Evolutionary conservation across 768 basidiomycete genomes (phyloP), one percentile per base, ranked within the genome.

Genomic region (Leucocoprinus sp.): DNA sequence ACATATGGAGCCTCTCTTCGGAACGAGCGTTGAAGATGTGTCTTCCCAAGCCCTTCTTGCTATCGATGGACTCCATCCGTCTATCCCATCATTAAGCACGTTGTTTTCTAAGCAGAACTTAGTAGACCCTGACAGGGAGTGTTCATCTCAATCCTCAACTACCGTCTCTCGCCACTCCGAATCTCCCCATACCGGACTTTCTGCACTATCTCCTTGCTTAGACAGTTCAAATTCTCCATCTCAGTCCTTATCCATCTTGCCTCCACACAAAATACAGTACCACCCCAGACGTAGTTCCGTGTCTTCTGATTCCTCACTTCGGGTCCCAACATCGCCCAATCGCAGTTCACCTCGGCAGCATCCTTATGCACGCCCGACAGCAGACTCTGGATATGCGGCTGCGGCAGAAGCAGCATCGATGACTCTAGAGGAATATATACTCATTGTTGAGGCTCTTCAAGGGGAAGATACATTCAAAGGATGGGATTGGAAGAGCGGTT

Each of bases 1-100:
- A 27, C 14, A 22, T 22, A 46, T 46, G 8, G 45, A 38, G 7
- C 37, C 45, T 24, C 45, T 46, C 18, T 46, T 46, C 21, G 45
- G 33, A 2, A 24, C 17, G 8, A 35, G 28, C 1, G 36, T 5
- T 3, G 42, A 43, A 6, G 45, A 46, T 1, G 8, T 8, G 11
- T 28, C 23, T 3, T 38, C 12, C 21, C 36, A 34, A 2, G 26
- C 11, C 11, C 37, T 46, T 14, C 19, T 39, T 17, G 45, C 36
- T 8, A 17, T 46, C 28, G 37, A 33, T 27, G 26, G 26, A 5
- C 26, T 27, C 5, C 5, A 27, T 5, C 11, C n/a, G n/a, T 9
- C 24, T 26, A 4, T 19, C 5, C 15, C 26, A n/a, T 3, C 39
- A 8, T 27, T 11, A 18, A 41, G 39, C 15, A 22, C 39, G 6